phyloP scores from a whole-genome alignment of 2,329 filamentous ascomycete species.

The Xylariaceae sp. region DNA sequence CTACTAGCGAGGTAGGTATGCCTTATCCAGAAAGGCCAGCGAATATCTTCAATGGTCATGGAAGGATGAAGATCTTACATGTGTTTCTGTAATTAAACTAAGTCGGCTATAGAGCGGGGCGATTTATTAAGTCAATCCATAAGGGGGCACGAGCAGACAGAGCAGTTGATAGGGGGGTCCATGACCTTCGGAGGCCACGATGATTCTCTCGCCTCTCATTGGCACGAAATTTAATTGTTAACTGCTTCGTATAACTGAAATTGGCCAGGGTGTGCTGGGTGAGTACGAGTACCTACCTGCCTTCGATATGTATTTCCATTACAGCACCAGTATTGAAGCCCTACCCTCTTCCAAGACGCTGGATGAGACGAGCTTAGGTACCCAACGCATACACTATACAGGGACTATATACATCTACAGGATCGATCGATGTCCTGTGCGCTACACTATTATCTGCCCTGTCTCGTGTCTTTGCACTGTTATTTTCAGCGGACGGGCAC shows the following conservation, averaged over 20 bases:
- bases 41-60: not conserved
- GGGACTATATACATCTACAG: too few relatives aligned
- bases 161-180: not conserved
- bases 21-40: not conserved
- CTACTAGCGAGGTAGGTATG: not conserved
- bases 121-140: not conserved
- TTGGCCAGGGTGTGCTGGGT: too few relatives aligned
- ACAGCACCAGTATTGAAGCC: too few relatives aligned
- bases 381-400: too few relatives aligned
- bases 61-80: not conserved
- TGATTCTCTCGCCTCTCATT: not conserved
- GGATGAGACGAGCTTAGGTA: too few relatives aligned
- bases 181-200: not conserved
- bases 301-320: too few relatives aligned
- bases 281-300: too few relatives aligned
- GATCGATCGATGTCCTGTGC: too few relatives aligned
- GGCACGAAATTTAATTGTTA: not conserved
- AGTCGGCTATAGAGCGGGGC: not conserved
- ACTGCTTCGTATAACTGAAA: too few relatives aligned
- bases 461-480: too few relatives aligned
- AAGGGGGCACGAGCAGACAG: not conserved
- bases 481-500: not conserved
- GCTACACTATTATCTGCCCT: too few relatives aligned
- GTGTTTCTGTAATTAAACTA: not conserved
- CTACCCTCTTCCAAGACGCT: too few relatives aligned